Base-by-base conservation (phyloP, 495 filamentous ascomycete species). In the Schizothecium vesticola region DNA sequence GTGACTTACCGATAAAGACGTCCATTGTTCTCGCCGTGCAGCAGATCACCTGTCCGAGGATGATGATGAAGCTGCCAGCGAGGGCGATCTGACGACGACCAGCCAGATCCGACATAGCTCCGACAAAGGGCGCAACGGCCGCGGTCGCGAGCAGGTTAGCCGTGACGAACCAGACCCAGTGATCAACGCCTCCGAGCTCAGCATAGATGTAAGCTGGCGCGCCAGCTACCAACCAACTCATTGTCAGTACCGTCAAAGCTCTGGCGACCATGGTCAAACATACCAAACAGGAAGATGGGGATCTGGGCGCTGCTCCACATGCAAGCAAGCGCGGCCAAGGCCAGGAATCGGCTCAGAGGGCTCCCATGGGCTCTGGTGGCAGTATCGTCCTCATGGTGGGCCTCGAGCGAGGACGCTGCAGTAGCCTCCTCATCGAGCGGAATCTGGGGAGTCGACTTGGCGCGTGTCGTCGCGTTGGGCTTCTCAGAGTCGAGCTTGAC, bases 141-240 rank as follows among this genome's bases (percentile, higher is more conserved):
- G 90, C 88, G 2, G 90, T 83, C 56, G 88, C 81, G 10, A 92
- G 84, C 3, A 92, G 79, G 71, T 92, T 88, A 21, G 85, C 88
- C 2, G 90, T 80, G 55, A 90, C 84, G 80, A 91, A 87, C 90
- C 90, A 92, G n/a, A 90, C 81, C 86, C 87, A 92, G 71, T 87
- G 79, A 73, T 89, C 86, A 11, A 81, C 73, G 58, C 89, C 90
- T 23, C 89, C 89, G 69, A 92, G 87, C 21, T 86, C 83, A 11
- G 77, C 72, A 73, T 91, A 90, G 61, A 92, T 88, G 73, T 73
- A 76, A 22, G 72, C 70, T 1, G 75, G 75, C 0, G 65, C 75
- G 16, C 67, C 69, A 56, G 70, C 75, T 76, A 56, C 16, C 12
- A 21, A n/a, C 29, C 10, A 36, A 23, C 6, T 7, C 21, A 21